Evolutionary conservation across 192 early-diverging fungal genomes (phyloP), one percentile per base, ranked within the genome.

Genomic region (Backusella liffmaniae): DNA sequence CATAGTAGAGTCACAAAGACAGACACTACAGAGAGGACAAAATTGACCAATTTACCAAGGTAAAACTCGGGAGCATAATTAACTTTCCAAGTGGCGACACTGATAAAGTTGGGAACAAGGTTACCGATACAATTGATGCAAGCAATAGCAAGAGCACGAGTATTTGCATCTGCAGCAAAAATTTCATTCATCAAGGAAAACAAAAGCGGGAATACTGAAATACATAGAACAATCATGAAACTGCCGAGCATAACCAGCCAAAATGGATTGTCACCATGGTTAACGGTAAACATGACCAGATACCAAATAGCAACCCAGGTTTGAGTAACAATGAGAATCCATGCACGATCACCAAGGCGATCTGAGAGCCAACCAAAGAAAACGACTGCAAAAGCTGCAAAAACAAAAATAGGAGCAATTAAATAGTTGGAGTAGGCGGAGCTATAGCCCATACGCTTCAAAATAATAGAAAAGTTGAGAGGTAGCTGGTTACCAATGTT

Each of bases 221-320:
- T 70, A 23, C 68, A 23, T 7, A 70, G 68, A 42, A 70, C 41
- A 12, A 70, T 21, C 68, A 70, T 70, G 39, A 70, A 70, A n/a
- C 21, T 23, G 23, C 68, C 68, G 3, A 41, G 37, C 68, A 70
- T 29, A 3, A 70, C 41, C 7, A 44, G 23, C 68, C 37, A 35
- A 8, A 70, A 70, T n/a, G 68, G 41, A 44, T 26, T 46, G 21
- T 70, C 41, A 13, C 68, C 68, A 5, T 44, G 15, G 5, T 44
- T 44, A 5, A 70, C 68, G 4, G 39, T 21, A 70, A 44, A 70
- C 18, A 70, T 23, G 5, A 70, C 39, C 2, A 70, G 34, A 70
- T 70, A 70, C 68, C 68, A 70, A 70, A 70, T 41, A 42, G 68
- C 68, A 2, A 70, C 68, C 68, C 68, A 44, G 37, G 42, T 10